These are phyloP conservation scores for Calophaca sinica DNA, from an alignment of 306 rosid genomes.

Conservation along the genomic window DNA sequence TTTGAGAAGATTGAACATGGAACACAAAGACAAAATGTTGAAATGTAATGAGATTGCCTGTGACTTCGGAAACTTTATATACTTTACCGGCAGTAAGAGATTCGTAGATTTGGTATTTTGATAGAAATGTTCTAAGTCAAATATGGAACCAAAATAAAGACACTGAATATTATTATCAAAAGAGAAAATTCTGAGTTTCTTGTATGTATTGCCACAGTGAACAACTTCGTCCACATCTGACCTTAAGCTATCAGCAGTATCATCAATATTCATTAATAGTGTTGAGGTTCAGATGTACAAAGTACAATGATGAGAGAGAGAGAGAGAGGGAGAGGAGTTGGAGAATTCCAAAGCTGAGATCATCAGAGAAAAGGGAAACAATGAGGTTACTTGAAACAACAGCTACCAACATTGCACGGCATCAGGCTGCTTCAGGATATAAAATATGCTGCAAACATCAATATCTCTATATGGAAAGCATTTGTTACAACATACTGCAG, in stretches of 20 bases:
- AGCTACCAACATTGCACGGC: slow-evolving; percentile 12
- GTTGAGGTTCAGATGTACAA: neutral
- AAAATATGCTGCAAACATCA: slow-evolving; percentile 23
- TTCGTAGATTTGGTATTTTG: neutral
- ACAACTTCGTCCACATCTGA: slow-evolving; percentile 5
- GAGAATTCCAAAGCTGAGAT: neutral
- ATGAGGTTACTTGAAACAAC: neutral
- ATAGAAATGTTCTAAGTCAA: neutral
- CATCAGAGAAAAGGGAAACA: neutral
- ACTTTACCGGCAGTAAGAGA: neutral
- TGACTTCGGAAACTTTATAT: neutral
- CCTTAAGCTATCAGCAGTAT: neutral
- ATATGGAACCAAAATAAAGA: neutral
- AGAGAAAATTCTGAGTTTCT: neutral
- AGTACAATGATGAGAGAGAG: neutral
- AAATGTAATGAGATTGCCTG: neutral
- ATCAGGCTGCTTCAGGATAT: neutral
- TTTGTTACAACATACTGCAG: too few species aligned
- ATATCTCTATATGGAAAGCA: too few species aligned
- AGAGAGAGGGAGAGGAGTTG: too few species aligned
- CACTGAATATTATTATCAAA: slow-evolving; percentile 26
- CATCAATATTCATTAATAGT: slow-evolving; percentile 8
- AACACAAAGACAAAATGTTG: neutral
- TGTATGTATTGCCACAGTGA: neutral
- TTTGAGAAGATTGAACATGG: neutral